Base-by-base conservation (phyloP, 164 flowering plant species). In the Brasenia schreberi region DNA sequence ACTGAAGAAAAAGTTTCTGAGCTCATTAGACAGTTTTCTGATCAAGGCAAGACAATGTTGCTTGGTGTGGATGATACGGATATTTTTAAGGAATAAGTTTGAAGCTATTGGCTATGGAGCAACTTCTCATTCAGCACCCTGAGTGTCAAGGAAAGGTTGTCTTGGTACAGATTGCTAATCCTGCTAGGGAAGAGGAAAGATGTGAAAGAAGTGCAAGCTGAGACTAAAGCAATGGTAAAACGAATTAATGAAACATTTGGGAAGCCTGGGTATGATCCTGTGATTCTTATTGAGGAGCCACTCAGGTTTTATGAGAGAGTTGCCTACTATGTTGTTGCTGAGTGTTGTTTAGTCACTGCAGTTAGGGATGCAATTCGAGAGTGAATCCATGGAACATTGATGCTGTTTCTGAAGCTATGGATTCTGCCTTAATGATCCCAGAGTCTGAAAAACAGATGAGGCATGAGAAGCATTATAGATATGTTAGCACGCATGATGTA, bases 21-120 rank as follows among this genome's bases (percentile, higher is more conserved):
- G 23, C 66, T 84, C 52, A 62, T 2, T 0, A 23, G 27, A 23
- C 27, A 0, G 2, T 0, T 23, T 23, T 2, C 0, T 0, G 2
- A 2, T 66, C 59, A 60, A 67, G 82, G 71, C 61, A 75, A 70
- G 64, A 76, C 74, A 5, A 81, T 82, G 23, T 70, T 84, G 76
- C 84, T 84, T 61, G 88, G 88, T 61, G 88, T 84, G 23, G 88
- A 84, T 75, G 88, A 84, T 77, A 84, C 82, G 88, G 88, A 84
- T 64, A 82, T 84, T 65, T 84, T 84, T 59, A 84, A 64, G 88
- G 88, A n/a, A 84, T 84, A 42, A 82, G 83, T 69, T 77, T 84
- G 72, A 84, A 84, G 67, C 79, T 84, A 39, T 70, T 84, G 69
- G 88, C 88, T 5, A 77, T 82, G 76, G 88, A 82, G 65, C 84